phyloP scores from a whole-genome alignment of 2,329 filamentous ascomycete species.

The Colletotrichum zoysiae region DNA sequence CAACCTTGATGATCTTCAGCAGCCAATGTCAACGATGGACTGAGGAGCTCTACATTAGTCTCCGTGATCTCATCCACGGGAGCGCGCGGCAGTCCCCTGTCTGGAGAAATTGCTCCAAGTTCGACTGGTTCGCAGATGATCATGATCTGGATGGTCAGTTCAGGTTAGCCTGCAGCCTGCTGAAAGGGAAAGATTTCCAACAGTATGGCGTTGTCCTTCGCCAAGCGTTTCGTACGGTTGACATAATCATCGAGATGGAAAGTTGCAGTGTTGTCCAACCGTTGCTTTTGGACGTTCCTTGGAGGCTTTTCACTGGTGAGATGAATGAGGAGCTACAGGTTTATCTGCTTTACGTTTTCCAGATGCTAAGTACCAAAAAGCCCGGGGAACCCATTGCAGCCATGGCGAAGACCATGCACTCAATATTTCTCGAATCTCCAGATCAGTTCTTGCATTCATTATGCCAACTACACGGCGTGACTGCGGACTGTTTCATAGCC shows the following conservation, averaged over 20 bases:
- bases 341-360: neutral
- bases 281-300: neutral
- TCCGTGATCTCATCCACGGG: neutral
- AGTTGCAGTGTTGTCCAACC: neutral
- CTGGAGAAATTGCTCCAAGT: neutral
- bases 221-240: neutral
- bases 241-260: neutral
- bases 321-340: neutral
- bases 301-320: rapidly evolving
- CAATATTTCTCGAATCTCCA: neutral
- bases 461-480: neutral
- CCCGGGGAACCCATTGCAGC: neutral
- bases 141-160: neutral
- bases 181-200: neutral
- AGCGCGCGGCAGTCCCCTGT: neutral
- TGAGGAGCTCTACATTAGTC: neutral
- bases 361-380: neutral
- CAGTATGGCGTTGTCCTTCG: neutral
- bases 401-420: neutral
- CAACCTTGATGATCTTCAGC: neutral
- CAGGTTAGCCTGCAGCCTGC: neutral
- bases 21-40: too few relatives aligned
- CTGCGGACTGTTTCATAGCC: neutral
- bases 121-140: neutral
- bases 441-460: neutral